Evolutionary conservation across 73 alveolate species (phyloP), one percentile per base, ranked within the genome.

Genomic region (Blepharisma japonicum): DNA sequence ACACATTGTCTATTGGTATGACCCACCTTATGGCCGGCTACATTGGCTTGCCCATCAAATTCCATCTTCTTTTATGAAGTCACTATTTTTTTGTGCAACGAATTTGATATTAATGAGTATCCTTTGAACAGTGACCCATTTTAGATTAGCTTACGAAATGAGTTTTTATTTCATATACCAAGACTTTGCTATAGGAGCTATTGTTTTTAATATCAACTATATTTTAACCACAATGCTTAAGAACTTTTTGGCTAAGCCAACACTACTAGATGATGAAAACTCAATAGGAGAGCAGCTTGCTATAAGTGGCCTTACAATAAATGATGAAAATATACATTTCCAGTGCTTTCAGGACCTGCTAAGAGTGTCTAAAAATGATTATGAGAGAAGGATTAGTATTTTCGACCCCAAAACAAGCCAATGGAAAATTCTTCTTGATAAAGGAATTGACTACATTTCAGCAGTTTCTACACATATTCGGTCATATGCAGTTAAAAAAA

Each of bases 341-440:
- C 74, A 61, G 47, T 61, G 74, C 47, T 25, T 61, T 2, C 74
- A 61, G 18, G 74, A 61, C 47, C 5, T 61, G 23, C 14, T 8
- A n/a, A 14, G 74, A 18, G 74, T 39, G 2, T 18, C 49, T 20
- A 61, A 25, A 14, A 32, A 32, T 32, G 3, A 32, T 32, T 32
- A 32, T 32, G 38, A 14, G 18, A n/a, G 74, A 20, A 61, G 23
- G 47, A 25, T 39, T 1, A 14, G 47, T 5, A 14, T 61, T 61
- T 20, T 61, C 11, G 11, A 14, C 11, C 18, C 74, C 6, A 61
- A 25, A n/a, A 25, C 18, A 14, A n/a, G 47, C 18, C 74, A 61
- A 61, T 61, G 74, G 74, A 11, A 18, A 9, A 61, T 61, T 61
- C 47, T 61, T 20, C 74, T 61, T 25, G 74, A 61, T 8, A 14